Conservation (phyloP, 2,329 filamentous ascomycete species). For the Diaporthe sp. region DNA sequence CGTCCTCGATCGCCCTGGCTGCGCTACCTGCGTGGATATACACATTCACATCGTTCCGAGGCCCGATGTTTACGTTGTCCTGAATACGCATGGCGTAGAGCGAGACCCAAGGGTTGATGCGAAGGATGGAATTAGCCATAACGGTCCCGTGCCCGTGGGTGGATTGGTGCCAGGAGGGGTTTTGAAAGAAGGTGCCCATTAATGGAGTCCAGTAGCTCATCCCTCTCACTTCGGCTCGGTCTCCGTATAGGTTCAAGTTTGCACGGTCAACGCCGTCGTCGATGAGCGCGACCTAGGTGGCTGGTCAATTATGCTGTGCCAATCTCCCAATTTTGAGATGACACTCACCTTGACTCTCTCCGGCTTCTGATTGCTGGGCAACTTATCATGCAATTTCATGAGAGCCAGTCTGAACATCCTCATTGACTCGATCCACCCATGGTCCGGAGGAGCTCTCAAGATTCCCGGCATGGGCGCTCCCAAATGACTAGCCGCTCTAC, state of each 20-base stretch:
- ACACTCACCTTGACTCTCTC: slow-evolving; percentile 4
- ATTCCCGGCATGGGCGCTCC: background rate
- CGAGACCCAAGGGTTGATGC: slow-evolving; percentile 21
- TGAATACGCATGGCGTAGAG: slow-evolving; percentile 28
- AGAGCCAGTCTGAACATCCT: slow-evolving; percentile 13
- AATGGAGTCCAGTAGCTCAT: slow-evolving; percentile 14
- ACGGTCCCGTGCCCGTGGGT: slow-evolving; percentile 21
- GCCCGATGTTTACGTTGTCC: slow-evolving; percentile 1
- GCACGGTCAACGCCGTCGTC: slow-evolving; percentile 19
- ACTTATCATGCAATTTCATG: background rate
- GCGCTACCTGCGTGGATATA: slow-evolving; percentile 4
- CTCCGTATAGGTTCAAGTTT: background rate
- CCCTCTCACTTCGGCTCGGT: slow-evolving; percentile 15
- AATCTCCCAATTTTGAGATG: background rate
- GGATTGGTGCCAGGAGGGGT: slow-evolving; percentile 29
- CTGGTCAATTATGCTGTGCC: too few species aligned
- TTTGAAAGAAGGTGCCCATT: background rate
- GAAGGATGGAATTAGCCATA: slow-evolving; percentile 15
- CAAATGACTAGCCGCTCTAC: background rate
- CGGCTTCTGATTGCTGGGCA: background rate
- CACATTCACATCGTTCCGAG: background rate
- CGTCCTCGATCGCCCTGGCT: slow-evolving; percentile 17
- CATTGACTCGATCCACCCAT: slow-evolving; percentile 24
- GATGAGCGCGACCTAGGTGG: slow-evolving; percentile 19
- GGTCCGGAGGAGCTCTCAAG: background rate